phyloP scores from a whole-genome alignment of 73 alveolate species.

The Blepharisma stoltei region DNA sequence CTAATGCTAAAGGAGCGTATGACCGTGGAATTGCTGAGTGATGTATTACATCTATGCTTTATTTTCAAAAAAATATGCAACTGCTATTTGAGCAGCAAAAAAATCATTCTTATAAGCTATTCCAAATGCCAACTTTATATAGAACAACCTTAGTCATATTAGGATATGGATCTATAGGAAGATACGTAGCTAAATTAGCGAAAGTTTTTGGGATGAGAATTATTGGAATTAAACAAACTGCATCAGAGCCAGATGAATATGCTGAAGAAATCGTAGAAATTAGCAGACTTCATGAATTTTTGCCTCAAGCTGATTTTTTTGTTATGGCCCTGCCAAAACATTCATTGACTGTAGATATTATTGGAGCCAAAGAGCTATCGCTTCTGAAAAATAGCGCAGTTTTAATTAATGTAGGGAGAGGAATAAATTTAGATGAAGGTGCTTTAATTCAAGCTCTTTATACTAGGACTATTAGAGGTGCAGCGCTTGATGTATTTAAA shows the following conservation, averaged over 20 bases:
- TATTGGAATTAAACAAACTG: background rate
- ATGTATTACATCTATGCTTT: background rate
- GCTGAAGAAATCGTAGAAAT: conserved; percentile 1
- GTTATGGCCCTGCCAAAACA: background rate
- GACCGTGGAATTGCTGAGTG: background rate
- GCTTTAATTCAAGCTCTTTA: background rate
- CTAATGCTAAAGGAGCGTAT: background rate
- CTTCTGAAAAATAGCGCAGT: background rate
- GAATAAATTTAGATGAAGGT: background rate
- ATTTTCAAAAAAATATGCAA: background rate
- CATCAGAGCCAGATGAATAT: background rate
- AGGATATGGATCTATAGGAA: conserved; percentile 4
- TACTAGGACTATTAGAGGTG: background rate
- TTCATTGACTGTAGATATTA: background rate
- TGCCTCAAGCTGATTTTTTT: background rate
- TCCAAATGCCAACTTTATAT: background rate
- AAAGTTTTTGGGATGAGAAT: background rate
- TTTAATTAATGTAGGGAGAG: background rate
- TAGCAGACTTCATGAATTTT: background rate
- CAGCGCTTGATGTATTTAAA: conserved; percentile 10
- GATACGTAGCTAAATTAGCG: background rate
- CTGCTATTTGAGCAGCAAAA: background rate
- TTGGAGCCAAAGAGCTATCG: background rate
- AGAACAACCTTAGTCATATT: background rate
- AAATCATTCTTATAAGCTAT: background rate